phyloP scores from a whole-genome alignment of 225 moss, liverwort and hornwort genomes.

The Physcomitrium patens region DNA sequence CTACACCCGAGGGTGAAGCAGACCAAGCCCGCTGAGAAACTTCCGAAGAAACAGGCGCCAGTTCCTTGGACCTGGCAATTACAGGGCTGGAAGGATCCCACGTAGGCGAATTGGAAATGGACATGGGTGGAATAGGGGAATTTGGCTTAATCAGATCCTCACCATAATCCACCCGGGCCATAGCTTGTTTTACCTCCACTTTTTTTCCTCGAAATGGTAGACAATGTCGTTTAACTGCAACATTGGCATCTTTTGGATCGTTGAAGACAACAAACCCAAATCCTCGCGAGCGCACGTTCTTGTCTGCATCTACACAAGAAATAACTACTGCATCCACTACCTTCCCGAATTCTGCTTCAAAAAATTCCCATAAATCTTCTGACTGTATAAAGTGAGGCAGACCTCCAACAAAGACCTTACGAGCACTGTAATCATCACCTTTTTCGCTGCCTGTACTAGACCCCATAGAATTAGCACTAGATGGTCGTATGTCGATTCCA shows the following conservation, averaged over 20 bases:
- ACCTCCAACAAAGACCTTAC: slow-evolving; percentile 93
- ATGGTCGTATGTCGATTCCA: slow-evolving; percentile 67
- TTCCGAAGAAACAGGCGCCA: slow-evolving; percentile 52
- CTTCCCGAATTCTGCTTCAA: slow-evolving; percentile 89
- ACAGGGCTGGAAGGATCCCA: slow-evolving; percentile 74
- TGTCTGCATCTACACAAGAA: slow-evolving; percentile 83
- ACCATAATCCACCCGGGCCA: slow-evolving; percentile 82
- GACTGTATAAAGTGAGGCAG: slow-evolving; percentile 86
- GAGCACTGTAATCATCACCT: slow-evolving; percentile 74
- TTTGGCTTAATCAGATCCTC: slow-evolving; percentile 72
- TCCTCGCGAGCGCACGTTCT: slow-evolving; percentile 81
- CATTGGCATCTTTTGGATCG: slow-evolving; percentile 86
- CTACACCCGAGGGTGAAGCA: slow-evolving; percentile 62
- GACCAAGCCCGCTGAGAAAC: slow-evolving; percentile 81
- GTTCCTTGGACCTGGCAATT: slow-evolving; percentile 59
- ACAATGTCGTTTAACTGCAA: slow-evolving; percentile 77
- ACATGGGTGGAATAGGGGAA: slow-evolving; percentile 47
- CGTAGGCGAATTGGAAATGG: slow-evolving; percentile 63
- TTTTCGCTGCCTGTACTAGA: slow-evolving; percentile 88
- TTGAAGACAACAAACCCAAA: slow-evolving; percentile 92
- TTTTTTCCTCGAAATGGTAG: slow-evolving; percentile 94
- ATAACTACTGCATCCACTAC: slow-evolving; percentile 93
- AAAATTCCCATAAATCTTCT: slow-evolving; percentile 91
- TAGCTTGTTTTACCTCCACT: slow-evolving; percentile 93
- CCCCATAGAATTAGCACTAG: slow-evolving; percentile 78